Percentiles rank a stretch among this genome's conserved stretches.
Evolutionary conservation across 306 rosid species (phyloP).

Genomic region (Erythrophleum fordii): DNA sequence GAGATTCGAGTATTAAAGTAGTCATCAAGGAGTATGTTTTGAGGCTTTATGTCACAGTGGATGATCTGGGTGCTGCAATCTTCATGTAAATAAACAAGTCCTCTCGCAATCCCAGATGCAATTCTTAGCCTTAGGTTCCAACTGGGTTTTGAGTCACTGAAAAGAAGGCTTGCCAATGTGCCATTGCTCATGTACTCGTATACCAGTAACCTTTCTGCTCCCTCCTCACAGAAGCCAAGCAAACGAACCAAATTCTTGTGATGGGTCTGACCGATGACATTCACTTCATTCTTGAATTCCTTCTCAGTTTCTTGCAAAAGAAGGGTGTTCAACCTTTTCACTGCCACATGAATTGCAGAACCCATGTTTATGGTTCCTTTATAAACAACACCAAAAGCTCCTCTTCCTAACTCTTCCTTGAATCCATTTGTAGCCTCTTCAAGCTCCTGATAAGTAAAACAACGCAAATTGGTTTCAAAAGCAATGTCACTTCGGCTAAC

Average conservation of each 20-base stretch:
- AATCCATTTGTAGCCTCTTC: slow-evolving; percentile 46
- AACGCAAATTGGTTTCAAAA: slow-evolving; percentile 38
- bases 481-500: background rate
- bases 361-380: slow-evolving; percentile 40
- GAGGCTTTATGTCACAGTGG: slow-evolving; percentile 56
- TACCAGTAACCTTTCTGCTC: slow-evolving; percentile 39
- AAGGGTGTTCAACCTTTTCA: slow-evolving; percentile 48
- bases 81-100: slow-evolving; percentile 49
- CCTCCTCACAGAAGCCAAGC: slow-evolving; percentile 44
- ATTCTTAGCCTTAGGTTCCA: slow-evolving; percentile 44
- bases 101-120: slow-evolving; percentile 45
- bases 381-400: slow-evolving; percentile 49
- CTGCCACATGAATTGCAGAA: slow-evolving; percentile 40
- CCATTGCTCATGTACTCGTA: slow-evolving; percentile 53
- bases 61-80: slow-evolving; percentile 47
- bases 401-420: slow-evolving; percentile 39
- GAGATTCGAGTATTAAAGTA: slow-evolving; percentile 36
- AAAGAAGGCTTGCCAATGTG: slow-evolving; percentile 45
- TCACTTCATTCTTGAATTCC: slow-evolving; percentile 56
- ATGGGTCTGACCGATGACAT: slow-evolving; percentile 47
- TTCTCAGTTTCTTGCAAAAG: slow-evolving; percentile 40
- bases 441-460: slow-evolving; percentile 48
- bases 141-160: slow-evolving; percentile 37
- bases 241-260: slow-evolving; percentile 50
- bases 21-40: slow-evolving; percentile 50